A percentile compares a stretch with the other conserved stretches of the same genome.
Evolutionary conservation across 2,329 filamentous ascomycete genomes (phyloP).

Genomic region (Aureobasidium musti): DNA sequence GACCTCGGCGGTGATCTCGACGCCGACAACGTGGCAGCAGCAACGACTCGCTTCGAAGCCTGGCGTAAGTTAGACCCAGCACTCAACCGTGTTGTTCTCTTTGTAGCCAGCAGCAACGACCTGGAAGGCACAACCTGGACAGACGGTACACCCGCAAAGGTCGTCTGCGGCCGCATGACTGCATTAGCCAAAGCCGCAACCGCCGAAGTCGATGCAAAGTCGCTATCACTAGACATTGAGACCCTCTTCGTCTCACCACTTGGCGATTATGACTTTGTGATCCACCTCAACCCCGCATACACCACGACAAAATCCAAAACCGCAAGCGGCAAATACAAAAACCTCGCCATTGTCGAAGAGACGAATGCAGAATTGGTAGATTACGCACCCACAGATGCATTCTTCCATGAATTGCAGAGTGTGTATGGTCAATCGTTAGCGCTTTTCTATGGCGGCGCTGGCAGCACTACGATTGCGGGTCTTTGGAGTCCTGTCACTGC

Average conservation of each 20-base stretch:
- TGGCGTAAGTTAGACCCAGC: constrained; percentile 87
- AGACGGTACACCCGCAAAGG: constrained; percentile 70
- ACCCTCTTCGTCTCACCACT: constrained; percentile 72
- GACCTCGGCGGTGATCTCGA: constrained; percentile 66
- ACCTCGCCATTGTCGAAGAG: constrained; percentile 64
- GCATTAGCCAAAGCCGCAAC: constrained; percentile 75
- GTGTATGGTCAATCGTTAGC: constrained; percentile 70
- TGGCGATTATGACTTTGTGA: constrained; percentile 80
- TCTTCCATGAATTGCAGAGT: constrained; percentile 66
- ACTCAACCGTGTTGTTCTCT: constrained; percentile 80
- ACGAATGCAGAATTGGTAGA: constrained; percentile 51
- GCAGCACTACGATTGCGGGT: constrained; percentile 61
- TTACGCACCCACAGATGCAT: constrained; percentile 62
- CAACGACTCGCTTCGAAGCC: constrained; percentile 72
- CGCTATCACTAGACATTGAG: constrained; percentile 47
- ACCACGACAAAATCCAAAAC: constrained; percentile 43
- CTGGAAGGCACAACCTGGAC: constrained; percentile 79
- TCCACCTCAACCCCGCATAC: constrained; percentile 65
- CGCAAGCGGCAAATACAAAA: constrained; percentile 68
- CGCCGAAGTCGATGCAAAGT: constrained; percentile 50
- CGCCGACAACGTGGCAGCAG: constrained; percentile 60
- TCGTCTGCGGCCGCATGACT: constrained; percentile 82
- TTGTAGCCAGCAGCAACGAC: constrained; percentile 79
- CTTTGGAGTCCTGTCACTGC: constrained; percentile 64
- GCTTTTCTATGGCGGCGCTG: constrained; percentile 71